A percentile compares a stretch with the other conserved stretches of the same genome.
Evolutionary conservation across 2,329 filamentous ascomycete genomes (phyloP).

Genomic region (Stagonosporopsis chrysanthemi): DNA sequence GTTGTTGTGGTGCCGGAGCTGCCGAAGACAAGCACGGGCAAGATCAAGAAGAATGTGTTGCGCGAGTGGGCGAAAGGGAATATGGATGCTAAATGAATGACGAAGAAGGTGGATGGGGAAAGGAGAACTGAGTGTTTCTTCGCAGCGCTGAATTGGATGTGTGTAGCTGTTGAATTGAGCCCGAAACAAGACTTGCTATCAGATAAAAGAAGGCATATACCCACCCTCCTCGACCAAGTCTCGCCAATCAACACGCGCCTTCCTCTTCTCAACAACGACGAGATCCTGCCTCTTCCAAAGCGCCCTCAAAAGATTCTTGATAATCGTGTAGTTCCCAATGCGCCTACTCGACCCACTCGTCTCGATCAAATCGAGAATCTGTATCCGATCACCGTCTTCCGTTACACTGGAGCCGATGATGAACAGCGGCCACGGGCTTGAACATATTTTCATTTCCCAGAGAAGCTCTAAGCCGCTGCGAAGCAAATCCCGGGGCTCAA

Average conservation of each 20-base stretch:
- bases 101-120: not conserved
- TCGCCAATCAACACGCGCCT: conserved; percentile 50
- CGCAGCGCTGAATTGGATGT: not conserved
- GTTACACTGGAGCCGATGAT: conserved; percentile 57
- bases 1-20: conserved; percentile 84
- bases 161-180: not conserved
- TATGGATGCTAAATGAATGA: conserved; percentile 35
- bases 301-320: conserved; percentile 54
- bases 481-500: conserved; percentile 7
- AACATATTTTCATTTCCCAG: conserved; percentile 52
- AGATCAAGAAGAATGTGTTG: conserved; percentile 93
- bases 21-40: conserved; percentile 96
- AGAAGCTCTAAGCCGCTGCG: conserved; percentile 48
- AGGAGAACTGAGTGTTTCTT: not conserved
- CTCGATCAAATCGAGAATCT: conserved; percentile 53
- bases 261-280: conserved; percentile 41
- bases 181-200: not conserved
- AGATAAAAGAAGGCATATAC: conserved; percentile 38
- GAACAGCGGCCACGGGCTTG: conserved; percentile 60
- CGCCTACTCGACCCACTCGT: conserved; percentile 53
- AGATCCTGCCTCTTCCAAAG: conserved; percentile 59
- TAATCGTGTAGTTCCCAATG: conserved; percentile 57
- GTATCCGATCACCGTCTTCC: conserved; percentile 53
- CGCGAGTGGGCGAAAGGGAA: conserved; percentile 79
- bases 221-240: conserved; percentile 43